Evolutionary conservation across 78 protist genomes (phyloP).

Genomic region (Diacronema lutheri): DNA sequence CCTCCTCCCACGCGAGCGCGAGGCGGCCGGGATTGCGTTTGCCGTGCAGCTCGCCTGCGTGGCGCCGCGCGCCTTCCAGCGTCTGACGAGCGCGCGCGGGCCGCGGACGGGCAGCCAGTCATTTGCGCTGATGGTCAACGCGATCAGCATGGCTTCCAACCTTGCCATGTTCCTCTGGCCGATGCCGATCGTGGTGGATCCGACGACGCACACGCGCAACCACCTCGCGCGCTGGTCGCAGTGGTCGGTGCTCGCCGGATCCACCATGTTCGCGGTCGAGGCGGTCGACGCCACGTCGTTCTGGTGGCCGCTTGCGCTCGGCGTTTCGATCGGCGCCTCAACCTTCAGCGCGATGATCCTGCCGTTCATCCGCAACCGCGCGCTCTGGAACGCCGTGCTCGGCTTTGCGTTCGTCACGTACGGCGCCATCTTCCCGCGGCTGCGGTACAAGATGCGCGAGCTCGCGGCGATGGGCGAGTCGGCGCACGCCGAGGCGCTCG

Average conservation of each 20-base stretch:
- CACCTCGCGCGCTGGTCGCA: not conserved
- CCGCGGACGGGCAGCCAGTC: no score
- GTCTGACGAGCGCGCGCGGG: no score
- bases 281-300: not conserved
- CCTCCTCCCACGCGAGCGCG: no score
- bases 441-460: no score
- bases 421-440: not conserved
- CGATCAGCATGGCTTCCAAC: not conserved
- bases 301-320: not conserved
- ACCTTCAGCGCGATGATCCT: not conserved
- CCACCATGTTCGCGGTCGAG: not conserved
- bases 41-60: no score
- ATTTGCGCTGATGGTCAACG: no score
- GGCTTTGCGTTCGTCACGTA: not conserved
- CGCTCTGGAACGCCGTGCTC: not conserved
- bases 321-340: not conserved
- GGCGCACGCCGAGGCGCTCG: no score
- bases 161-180: not conserved
- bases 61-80: no score
- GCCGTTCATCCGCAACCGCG: not conserved
- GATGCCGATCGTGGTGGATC: not conserved
- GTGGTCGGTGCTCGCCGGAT: not conserved
- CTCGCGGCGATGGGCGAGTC: no score
- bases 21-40: no score
- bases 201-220: not conserved